Evolutionary conservation across 306 rosid species (phyloP), one percentile per base, ranked within the genome.

Genomic region (Fragaria vesca): DNA sequence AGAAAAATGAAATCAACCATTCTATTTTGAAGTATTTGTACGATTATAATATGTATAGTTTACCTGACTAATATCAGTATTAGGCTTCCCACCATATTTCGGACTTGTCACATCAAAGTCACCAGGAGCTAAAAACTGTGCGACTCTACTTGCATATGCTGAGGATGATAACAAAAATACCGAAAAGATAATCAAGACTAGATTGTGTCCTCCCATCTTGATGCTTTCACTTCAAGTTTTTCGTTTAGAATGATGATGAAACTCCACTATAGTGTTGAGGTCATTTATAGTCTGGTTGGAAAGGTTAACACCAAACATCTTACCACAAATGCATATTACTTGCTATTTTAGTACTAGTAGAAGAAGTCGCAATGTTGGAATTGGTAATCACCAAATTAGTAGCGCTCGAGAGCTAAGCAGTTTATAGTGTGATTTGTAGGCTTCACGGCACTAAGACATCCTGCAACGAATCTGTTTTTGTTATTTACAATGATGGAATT

Each of bases 31-130:
- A 20, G 9, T 7, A 3, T 10, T 20, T n/a, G 30, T 26, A 55
- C 1, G 21, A 1, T 8, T 20, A 8, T 6, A 55, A 7, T 40
- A 32, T 13, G n/a, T 32, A 26, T 13, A 26, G 3, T 45, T 24
- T 24, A 24, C 26, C 26, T 24, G 26, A 24, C 26, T 5, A 9
- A 80, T 68, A 24, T 83, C 87, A 13, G 17, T 10, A 2, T 50
- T 42, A n/a, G 81, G 43, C 30, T 65, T 66, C 58, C 73, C 88
- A 21, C 81, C 81, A 46, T 71, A 85, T 3, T n/a, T 69, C 0
- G 54, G 30, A 38, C 34, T 58, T 4, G 71, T 66, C 13, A 85
- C 42, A n/a, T 82, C 75, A 18, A 68, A 76, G 4, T 5, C 40
- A 6, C 47, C 20, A 0, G 40, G 8, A 21, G 60, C 74, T 81